Evolutionary conservation across 345 rosid genomes (phyloP).

Genomic region (Gossypium anomalum): DNA sequence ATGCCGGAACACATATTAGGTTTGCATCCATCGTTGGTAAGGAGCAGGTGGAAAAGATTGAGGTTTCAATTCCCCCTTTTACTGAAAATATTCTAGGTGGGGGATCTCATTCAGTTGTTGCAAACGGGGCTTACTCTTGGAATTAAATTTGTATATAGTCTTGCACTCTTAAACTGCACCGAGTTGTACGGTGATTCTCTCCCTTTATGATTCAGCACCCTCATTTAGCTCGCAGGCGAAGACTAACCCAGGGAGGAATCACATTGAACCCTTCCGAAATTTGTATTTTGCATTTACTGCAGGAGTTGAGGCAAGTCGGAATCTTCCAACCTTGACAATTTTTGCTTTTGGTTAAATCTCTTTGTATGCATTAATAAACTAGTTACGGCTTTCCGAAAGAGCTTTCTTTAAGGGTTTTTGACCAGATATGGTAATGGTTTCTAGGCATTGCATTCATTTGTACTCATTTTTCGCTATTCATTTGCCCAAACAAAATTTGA

Average conservation of each 20-base stretch:
- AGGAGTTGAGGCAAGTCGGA: background rate
- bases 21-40: constrained; percentile 52
- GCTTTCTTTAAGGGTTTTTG: too few species aligned
- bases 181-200: background rate
- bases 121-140: background rate
- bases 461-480: too few species aligned
- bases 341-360: too few species aligned
- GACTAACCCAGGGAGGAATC: background rate
- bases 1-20: constrained; percentile 81
- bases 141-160: constrained; percentile 12
- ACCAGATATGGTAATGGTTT: too few species aligned
- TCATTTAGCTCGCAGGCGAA: background rate
- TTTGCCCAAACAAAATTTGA: too few species aligned
- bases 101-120: background rate
- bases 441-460: too few species aligned
- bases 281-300: background rate
- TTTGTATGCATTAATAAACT: too few species aligned
- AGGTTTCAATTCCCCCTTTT: constrained; percentile 45
- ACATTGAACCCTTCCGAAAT: background rate
- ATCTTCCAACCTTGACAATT: background rate
- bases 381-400: too few species aligned
- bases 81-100: constrained; percentile 16
- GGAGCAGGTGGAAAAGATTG: constrained; percentile 74
- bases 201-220: background rate
- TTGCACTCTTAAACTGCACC: background rate